Evolutionary conservation across 805 yeast genomes (phyloP).

Genomic region (Brettanomyces sp.): DNA sequence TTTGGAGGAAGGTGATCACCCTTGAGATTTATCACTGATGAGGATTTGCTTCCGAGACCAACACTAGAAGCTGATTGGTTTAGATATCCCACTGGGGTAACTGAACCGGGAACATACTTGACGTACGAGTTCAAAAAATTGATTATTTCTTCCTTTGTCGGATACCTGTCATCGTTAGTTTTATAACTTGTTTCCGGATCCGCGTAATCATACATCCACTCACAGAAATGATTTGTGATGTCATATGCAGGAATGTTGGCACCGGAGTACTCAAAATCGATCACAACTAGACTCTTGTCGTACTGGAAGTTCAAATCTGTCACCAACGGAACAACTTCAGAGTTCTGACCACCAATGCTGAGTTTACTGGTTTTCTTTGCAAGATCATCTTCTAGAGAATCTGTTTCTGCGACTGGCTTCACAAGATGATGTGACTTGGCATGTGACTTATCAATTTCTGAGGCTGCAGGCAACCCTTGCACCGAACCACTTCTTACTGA

Average conservation of each 20-base stretch:
- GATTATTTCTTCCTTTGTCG: slow-evolving; percentile 56
- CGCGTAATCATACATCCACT: slow-evolving; percentile 95
- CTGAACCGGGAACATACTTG: slow-evolving; percentile 38
- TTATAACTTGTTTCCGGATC: slow-evolving; percentile 44
- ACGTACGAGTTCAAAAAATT: slow-evolving; percentile 73
- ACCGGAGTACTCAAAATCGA: slow-evolving; percentile 94
- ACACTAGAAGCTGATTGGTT: slow-evolving; percentile 9
- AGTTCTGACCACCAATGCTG: slow-evolving; percentile 9
- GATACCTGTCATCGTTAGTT: slow-evolving; percentile 51
- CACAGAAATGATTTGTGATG: slow-evolving; percentile 86
- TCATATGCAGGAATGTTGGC: slow-evolving; percentile 85
- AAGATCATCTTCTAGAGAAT: slow-evolving; percentile 7
- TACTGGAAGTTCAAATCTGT: slow-evolving; percentile 22
- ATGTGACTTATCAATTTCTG: no score
- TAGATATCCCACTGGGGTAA: slow-evolving; percentile 16
- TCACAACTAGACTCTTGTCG: slow-evolving; percentile 76
- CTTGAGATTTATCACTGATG: slow-evolving; percentile 28
- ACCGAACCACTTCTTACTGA: slow-evolving; percentile 1
- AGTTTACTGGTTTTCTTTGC: slow-evolving; percentile 10
- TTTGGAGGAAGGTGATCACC: slow-evolving; percentile 21
- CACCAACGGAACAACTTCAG: slow-evolving; percentile 18
- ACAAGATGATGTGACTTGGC: background rate
- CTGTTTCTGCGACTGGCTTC: background rate
- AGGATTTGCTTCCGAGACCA: slow-evolving; percentile 15
- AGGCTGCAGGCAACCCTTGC: background rate